Conservation (phyloP, 73 alveolate genomes). For the Blepharisma stoltei region DNA sequence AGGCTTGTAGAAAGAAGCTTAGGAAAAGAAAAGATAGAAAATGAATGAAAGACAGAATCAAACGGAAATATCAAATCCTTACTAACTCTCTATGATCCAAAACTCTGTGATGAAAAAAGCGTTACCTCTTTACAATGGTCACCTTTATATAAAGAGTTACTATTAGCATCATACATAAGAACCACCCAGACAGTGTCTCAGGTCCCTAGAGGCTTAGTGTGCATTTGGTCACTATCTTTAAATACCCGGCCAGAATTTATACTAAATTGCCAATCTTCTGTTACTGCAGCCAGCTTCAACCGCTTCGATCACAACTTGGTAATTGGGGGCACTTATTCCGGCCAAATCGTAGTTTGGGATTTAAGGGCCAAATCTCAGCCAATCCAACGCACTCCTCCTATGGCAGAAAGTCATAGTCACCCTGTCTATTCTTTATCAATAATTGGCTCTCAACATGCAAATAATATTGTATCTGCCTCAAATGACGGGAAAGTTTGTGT, state of each 20-base stretch:
- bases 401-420: slow-evolving; percentile 63
- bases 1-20: slow-evolving; percentile 65
- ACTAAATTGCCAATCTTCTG: slow-evolving; percentile 63
- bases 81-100: slow-evolving; percentile 28
- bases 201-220: slow-evolving; percentile 78
- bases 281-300: slow-evolving; percentile 74
- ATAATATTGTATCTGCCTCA: slow-evolving; percentile 78
- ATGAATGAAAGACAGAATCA: slow-evolving; percentile 28
- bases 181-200: slow-evolving; percentile 17
- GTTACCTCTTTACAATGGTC: slow-evolving; percentile 87
- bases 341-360: slow-evolving; percentile 86
- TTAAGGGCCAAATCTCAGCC: slow-evolving; percentile 69
- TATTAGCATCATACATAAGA: slow-evolving; percentile 67
- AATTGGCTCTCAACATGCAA: slow-evolving; percentile 80
- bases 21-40: slow-evolving; percentile 34
- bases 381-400: slow-evolving; percentile 61
- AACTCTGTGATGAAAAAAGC: slow-evolving; percentile 49
- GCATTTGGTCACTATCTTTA: slow-evolving; percentile 76
- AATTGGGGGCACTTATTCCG: slow-evolving; percentile 86
- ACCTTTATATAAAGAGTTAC: slow-evolving; percentile 51
- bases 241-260: slow-evolving; percentile 79
- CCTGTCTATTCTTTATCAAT: slow-evolving; percentile 77
- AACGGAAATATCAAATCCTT: slow-evolving; percentile 21
- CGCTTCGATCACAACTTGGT: slow-evolving; percentile 74
- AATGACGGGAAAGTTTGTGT: slow-evolving; percentile 79